These are phyloP conservation scores for Hexamita inflata DNA, from an alignment of 208 protist species.

Conservation along the genomic window DNA sequence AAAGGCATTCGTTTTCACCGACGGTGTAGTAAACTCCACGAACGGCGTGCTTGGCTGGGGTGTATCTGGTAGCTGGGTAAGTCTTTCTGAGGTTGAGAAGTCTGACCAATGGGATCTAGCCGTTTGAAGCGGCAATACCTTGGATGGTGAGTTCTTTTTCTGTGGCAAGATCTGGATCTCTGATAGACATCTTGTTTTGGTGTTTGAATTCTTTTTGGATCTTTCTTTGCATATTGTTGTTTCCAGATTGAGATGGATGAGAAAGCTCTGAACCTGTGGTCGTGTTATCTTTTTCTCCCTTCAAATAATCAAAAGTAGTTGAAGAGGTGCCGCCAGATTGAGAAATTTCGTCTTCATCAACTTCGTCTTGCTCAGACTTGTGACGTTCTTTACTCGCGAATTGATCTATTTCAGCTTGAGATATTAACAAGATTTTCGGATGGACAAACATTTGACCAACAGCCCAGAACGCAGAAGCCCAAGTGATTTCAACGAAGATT, in stretches of 20 bases:
- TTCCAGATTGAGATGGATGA: too few relatives aligned
- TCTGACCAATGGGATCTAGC: background rate
- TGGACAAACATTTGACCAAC: background rate
- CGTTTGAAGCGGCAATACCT: background rate
- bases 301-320: too few relatives aligned
- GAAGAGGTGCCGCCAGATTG: too few relatives aligned
- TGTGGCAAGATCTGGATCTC: background rate
- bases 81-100: background rate
- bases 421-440: background rate
- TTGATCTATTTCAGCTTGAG: too few relatives aligned
- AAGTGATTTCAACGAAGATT: background rate
- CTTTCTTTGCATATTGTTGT: too few relatives aligned
- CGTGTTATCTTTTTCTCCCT: too few relatives aligned
- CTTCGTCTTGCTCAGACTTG: too few relatives aligned
- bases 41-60: constrained; percentile 23
- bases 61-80: background rate
- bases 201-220: too few relatives aligned
- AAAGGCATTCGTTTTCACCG: constrained; percentile 42
- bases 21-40: constrained; percentile 6
- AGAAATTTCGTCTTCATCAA: too few relatives aligned
- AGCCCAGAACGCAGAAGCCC: background rate
- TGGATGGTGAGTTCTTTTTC: background rate
- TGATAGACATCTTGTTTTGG: too few relatives aligned
- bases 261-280: too few relatives aligned
- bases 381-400: too few relatives aligned